phyloP scores from a whole-genome alignment of 192 early-diverging fungal genomes.

The Mortierella hygrophila region DNA sequence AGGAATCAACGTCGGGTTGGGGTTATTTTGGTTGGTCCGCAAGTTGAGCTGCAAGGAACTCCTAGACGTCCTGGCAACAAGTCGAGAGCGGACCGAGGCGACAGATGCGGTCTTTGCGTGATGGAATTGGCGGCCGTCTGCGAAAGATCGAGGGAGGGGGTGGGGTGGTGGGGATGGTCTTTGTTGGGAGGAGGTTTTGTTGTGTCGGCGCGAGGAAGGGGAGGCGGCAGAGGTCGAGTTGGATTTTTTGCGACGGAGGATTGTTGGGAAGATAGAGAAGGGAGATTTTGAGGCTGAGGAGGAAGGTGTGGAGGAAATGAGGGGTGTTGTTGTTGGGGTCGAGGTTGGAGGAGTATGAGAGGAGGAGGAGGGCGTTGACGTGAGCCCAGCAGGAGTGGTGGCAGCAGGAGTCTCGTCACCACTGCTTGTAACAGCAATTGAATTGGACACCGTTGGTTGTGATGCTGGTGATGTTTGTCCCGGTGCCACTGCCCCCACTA shows the following conservation, averaged over 20 bases:
- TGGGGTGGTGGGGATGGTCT: neutral
- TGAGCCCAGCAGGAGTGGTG: neutral
- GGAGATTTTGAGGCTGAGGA: neutral
- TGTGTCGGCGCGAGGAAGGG: neutral
- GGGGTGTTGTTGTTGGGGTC: neutral
- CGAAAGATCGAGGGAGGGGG: neutral
- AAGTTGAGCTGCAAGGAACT: slow-evolving; percentile 30
- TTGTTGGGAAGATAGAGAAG: neutral
- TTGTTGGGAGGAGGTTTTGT: slow-evolving; percentile 1
- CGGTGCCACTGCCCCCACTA: neutral
- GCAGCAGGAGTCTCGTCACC: neutral
- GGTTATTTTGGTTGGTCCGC: slow-evolving; percentile 7
- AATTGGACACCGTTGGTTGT: neutral
- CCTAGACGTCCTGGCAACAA: slow-evolving; percentile 1
- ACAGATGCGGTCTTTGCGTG: slow-evolving; percentile 5
- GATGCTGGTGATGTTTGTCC: neutral
- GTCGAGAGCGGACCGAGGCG: slow-evolving; percentile 19
- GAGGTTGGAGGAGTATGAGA: neutral
- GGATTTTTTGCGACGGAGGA: neutral
- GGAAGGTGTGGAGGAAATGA: neutral
- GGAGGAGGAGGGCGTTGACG: neutral
- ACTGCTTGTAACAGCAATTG: neutral
- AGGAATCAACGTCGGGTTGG: slow-evolving; percentile 1
- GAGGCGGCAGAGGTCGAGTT: neutral
- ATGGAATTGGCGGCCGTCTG: slow-evolving; percentile 3